phyloP scores from a whole-genome alignment of 179 eudicot genomes.

The Gypsophila paniculata region DNA sequence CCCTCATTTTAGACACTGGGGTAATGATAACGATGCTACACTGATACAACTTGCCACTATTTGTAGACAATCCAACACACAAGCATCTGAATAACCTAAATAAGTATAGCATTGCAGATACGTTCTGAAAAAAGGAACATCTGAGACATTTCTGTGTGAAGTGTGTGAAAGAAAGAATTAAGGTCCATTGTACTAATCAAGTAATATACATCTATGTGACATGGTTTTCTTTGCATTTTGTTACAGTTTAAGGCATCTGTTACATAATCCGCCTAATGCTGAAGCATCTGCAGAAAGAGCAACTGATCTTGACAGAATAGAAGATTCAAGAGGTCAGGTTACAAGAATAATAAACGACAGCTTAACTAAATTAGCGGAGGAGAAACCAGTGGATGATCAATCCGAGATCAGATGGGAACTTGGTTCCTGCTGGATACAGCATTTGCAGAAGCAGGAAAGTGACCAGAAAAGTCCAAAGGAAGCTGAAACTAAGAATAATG shows the following conservation, averaged over 20 bases:
- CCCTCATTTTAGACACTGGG: too few species aligned
- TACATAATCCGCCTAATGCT: conserved; percentile 40
- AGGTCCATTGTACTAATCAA: neutral
- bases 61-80: neutral
- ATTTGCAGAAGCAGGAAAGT: conserved; percentile 79
- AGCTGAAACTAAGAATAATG: conserved; percentile 33
- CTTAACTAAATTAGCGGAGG: conserved; percentile 50
- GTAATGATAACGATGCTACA: neutral
- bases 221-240: neutral
- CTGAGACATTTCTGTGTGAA: neutral
- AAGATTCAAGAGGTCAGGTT: conserved; percentile 43
- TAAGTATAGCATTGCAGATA: neutral
- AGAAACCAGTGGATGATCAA: conserved; percentile 34
- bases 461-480: conserved; percentile 37
- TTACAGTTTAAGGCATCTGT: conserved; percentile 65
- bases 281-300: conserved; percentile 45
- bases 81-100: neutral
- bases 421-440: conserved; percentile 94
- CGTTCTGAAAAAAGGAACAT: neutral
- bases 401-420: conserved; percentile 85
- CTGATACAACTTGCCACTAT: neutral
- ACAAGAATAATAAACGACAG: conserved; percentile 56
- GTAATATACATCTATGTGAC: conserved; percentile 3
- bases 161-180: too few species aligned
- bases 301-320: conserved; percentile 37